phyloP scores from a whole-genome alignment of 176 grass and related monocot genomes.

The Oryza glaberrima region DNA sequence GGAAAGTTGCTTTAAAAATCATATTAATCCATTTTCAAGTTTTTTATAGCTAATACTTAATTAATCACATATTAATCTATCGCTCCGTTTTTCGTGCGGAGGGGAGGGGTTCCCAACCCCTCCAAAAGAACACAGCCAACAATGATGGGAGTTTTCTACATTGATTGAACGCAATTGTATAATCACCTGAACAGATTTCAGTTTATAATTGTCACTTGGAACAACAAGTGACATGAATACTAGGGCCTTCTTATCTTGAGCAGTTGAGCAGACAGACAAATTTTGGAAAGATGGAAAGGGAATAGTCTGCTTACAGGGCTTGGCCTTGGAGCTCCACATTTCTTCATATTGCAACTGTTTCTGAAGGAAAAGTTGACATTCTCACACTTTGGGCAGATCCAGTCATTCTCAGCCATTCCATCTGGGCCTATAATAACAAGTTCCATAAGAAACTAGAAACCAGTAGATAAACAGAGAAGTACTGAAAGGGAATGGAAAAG shows the following conservation, averaged over 20 bases:
- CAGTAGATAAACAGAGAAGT: not conserved
- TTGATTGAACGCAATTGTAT: not conserved
- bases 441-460: slow-evolving; percentile 26
- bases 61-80: too few relatives aligned
- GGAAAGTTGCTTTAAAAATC: too few relatives aligned
- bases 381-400: slow-evolving; percentile 86
- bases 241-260: not conserved
- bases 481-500: not conserved
- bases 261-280: not conserved
- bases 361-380: slow-evolving; percentile 93
- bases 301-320: slow-evolving; percentile 52
- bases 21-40: too few relatives aligned
- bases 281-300: not conserved
- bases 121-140: too few relatives aligned
- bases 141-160: not conserved
- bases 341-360: slow-evolving; percentile 98
- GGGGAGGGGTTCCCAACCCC: too few relatives aligned
- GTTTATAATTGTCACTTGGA: not conserved
- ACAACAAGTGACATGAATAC: not conserved
- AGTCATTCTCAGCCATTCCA: slow-evolving; percentile 86
- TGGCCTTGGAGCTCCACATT: slow-evolving; percentile 84
- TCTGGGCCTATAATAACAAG: slow-evolving; percentile 67
- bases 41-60: too few relatives aligned
- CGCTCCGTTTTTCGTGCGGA: too few relatives aligned
- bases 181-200: not conserved